phyloP scores from a whole-genome alignment of 1,139 yeast species.

The Yamadazyma diddensiae region DNA sequence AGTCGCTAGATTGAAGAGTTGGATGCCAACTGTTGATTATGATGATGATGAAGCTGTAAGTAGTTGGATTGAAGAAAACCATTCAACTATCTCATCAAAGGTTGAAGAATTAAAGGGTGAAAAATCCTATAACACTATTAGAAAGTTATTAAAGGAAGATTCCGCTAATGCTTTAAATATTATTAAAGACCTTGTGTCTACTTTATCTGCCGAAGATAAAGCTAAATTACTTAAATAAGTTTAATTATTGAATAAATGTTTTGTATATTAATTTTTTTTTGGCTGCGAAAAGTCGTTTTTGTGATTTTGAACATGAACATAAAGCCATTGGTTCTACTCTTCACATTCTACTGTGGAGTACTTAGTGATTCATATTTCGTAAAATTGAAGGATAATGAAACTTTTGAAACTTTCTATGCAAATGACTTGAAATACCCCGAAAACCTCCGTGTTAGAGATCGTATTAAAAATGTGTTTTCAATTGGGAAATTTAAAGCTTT shows the following conservation, averaged over 20 bases:
- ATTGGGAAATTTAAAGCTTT: constrained; percentile 68
- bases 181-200: constrained; percentile 58
- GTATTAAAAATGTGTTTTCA: constrained; percentile 43
- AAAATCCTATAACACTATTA: constrained; percentile 58
- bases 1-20: constrained; percentile 81
- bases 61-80: constrained; percentile 82
- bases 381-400: constrained; percentile 24
- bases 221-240: constrained; percentile 39
- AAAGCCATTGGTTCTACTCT: not conserved
- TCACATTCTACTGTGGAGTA: too few species aligned
- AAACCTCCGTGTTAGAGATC: constrained; percentile 37
- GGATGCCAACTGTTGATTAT: constrained; percentile 75
- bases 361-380: constrained; percentile 20
- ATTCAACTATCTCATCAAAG: constrained; percentile 55
- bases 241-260: not conserved
- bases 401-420: constrained; percentile 38
- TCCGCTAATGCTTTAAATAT: constrained; percentile 54
- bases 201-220: constrained; percentile 60
- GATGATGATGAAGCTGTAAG: constrained; percentile 80
- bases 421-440: constrained; percentile 34
- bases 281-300: constrained; percentile 1
- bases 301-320: not conserved
- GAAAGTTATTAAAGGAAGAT: constrained; percentile 57
- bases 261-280: too few species aligned
- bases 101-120: constrained; percentile 67